These are phyloP conservation scores for Pharnaceum exiguum DNA, from an alignment of 148 eudicot genomes.

Conservation along the genomic window DNA sequence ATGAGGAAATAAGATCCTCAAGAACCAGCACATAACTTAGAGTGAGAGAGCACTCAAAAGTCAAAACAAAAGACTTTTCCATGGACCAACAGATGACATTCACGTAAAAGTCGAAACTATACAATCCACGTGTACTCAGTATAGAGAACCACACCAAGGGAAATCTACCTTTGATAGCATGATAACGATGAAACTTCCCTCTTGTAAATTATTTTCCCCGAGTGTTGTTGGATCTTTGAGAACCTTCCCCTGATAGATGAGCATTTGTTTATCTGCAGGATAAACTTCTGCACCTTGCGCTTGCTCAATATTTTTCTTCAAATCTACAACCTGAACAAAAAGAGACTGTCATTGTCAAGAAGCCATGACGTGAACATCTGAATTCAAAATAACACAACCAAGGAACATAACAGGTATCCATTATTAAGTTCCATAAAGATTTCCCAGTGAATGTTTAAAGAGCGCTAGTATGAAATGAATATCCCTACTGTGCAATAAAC, in stretches of 20 bases:
- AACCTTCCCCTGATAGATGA: slow-evolving; percentile 84
- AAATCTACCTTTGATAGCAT: slow-evolving; percentile 59
- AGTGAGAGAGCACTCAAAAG: neutral
- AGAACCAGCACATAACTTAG: neutral
- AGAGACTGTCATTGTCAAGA: too few species aligned
- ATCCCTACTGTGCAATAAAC: too few species aligned
- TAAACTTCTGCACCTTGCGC: slow-evolving; percentile 60
- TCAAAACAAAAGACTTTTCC: neutral
- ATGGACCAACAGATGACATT: neutral
- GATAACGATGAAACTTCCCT: slow-evolving; percentile 58
- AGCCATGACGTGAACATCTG: too few species aligned
- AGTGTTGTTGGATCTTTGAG: slow-evolving; percentile 68
- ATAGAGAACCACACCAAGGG: neutral
- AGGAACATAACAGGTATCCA: neutral
- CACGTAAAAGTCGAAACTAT: neutral
- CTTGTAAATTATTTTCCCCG: slow-evolving; percentile 66
- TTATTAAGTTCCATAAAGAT: too few species aligned
- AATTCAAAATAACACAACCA: too few species aligned
- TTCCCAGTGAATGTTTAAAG: too few species aligned
- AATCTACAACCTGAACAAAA: slow-evolving; percentile 53
- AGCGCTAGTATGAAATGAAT: too few species aligned
- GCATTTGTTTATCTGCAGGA: slow-evolving; percentile 69
- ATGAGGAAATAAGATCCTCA: neutral
- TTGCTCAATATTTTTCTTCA: slow-evolving; percentile 62
- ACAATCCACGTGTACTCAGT: neutral